A percentile compares a stretch with the other conserved stretches of the same genome.
Evolutionary conservation across 1,139 yeast species (phyloP).

Genomic region (Candida sp.): DNA sequence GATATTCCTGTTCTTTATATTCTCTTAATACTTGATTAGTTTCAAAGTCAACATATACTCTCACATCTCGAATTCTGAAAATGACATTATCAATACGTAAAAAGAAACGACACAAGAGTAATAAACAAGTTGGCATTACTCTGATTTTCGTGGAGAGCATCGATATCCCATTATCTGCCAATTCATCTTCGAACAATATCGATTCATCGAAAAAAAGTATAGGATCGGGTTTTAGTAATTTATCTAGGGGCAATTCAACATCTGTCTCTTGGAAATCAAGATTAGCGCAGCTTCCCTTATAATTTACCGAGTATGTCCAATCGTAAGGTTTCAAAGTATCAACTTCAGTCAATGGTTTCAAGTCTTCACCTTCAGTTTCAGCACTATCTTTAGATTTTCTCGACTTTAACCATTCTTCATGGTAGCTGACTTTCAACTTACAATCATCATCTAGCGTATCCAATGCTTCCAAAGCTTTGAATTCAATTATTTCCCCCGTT

Average conservation of each 20-base stretch:
- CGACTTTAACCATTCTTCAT: conserved; percentile 82
- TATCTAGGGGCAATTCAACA: conserved; percentile 60
- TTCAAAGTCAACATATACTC: conserved; percentile 78
- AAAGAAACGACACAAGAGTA: conserved; percentile 74
- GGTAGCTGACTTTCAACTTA: conserved; percentile 67
- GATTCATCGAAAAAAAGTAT: conserved; percentile 87
- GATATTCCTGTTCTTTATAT: conserved; percentile 69
- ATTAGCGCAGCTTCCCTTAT: conserved; percentile 53
- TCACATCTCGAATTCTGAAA: conserved; percentile 78
- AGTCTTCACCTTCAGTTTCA: conserved; percentile 17
- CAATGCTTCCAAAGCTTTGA: conserved; percentile 80
- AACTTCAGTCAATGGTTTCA: conserved; percentile 37
- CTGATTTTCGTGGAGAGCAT: conserved; percentile 75
- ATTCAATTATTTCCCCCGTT: conserved; percentile 49
- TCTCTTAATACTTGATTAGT: conserved; percentile 68
- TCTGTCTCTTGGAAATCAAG: conserved; percentile 18
- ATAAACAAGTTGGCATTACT: conserved; percentile 81
- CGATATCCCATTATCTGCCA: conserved; percentile 94
- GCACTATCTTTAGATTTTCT: conserved; percentile 34
- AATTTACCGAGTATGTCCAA: conserved; percentile 91
- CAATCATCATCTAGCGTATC: conserved; percentile 51
- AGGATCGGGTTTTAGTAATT: conserved; percentile 74
- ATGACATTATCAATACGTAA: conserved; percentile 87
- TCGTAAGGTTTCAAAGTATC: conserved; percentile 71
- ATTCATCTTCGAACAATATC: conserved; percentile 86